Percentiles rank a stretch among this genome's conserved stretches.
phyloP scores from a whole-genome alignment of 441 rosid species.

The Erysimum cheiri region DNA sequence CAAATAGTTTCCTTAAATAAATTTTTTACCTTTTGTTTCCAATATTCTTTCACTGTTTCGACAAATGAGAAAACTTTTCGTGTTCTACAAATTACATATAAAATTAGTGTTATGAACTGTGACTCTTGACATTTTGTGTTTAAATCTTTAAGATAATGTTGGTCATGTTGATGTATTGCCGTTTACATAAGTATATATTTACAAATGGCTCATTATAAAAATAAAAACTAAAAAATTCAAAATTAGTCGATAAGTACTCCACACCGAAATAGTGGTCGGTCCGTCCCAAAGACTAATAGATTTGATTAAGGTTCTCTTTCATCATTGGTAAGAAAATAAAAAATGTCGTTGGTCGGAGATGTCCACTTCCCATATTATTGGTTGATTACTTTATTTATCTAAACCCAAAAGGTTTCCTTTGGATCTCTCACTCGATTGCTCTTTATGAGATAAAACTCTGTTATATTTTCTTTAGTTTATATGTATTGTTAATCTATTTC shows the following conservation, averaged over 20 bases:
- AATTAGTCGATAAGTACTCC: conserved; percentile 1
- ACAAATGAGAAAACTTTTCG: background rate
- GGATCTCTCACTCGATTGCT: background rate
- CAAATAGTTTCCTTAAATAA: too few relatives aligned
- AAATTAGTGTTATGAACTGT: background rate
- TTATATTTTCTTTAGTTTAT: background rate
- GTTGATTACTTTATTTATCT: conserved; percentile 3
- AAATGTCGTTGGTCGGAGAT: background rate
- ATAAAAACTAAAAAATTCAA: background rate
- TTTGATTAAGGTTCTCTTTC: background rate
- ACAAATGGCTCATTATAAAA: background rate
- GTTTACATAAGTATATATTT: background rate
- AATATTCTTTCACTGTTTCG: background rate
- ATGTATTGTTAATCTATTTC: background rate
- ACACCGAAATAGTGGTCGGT: conserved; percentile 5
- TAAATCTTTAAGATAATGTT: background rate
- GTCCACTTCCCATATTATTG: background rate
- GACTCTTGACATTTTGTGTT: background rate
- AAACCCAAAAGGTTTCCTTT: background rate
- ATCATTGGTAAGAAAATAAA: background rate
- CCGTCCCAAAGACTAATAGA: background rate
- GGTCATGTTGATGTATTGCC: conserved; percentile 2
- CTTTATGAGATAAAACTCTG: background rate
- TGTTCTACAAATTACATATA: background rate
- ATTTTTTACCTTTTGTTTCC: too few relatives aligned